Percentiles rank a stretch among this genome's conserved stretches.
Evolutionary conservation across 2,329 filamentous ascomycete species (phyloP).

Genomic region (Claviceps sp.): DNA sequence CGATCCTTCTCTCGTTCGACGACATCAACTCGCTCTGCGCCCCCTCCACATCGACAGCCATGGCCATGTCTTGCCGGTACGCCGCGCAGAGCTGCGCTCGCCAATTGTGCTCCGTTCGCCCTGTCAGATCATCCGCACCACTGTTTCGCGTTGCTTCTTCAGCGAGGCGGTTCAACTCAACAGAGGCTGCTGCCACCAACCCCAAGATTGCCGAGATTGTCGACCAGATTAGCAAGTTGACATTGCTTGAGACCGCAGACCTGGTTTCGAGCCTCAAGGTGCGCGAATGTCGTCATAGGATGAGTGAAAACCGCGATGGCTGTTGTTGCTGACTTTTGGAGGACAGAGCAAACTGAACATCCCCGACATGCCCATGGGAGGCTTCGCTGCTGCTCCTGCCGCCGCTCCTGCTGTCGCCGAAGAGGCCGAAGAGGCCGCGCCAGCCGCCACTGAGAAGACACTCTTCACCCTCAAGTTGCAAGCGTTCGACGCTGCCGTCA

Average conservation of each 20-base stretch:
- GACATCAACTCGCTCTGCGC: conserved; percentile 6
- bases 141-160: conserved; percentile 29
- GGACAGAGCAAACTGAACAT: conserved; percentile 83
- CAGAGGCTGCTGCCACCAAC: conserved; percentile 55
- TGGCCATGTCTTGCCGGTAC: conserved; percentile 51
- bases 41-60: conserved; percentile 24
- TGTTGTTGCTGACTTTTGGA: conserved; percentile 1
- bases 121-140: conserved; percentile 35
- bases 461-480: conserved; percentile 93
- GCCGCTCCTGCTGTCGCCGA: conserved; percentile 52
- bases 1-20: neutral
- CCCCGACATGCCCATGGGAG: conserved; percentile 89
- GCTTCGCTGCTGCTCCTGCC: conserved; percentile 59
- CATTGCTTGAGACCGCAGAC: conserved; percentile 91
- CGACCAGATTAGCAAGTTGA: conserved; percentile 97
- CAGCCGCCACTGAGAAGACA: conserved; percentile 86
- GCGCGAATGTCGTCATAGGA: conserved; percentile 9
- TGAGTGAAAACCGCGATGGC: neutral
- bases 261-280: conserved; percentile 94
- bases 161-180: conserved; percentile 76
- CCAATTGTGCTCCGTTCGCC: conserved; percentile 39
- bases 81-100: conserved; percentile 52
- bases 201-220: conserved; percentile 93
- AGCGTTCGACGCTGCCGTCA: conserved; percentile 73
- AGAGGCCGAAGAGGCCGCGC: conserved; percentile 79